A percentile compares a stretch with the other conserved stretches of the same genome.
Evolutionary conservation across 2,329 filamentous ascomycete species (phyloP).

Genomic region (Bretziella fagacearum): DNA sequence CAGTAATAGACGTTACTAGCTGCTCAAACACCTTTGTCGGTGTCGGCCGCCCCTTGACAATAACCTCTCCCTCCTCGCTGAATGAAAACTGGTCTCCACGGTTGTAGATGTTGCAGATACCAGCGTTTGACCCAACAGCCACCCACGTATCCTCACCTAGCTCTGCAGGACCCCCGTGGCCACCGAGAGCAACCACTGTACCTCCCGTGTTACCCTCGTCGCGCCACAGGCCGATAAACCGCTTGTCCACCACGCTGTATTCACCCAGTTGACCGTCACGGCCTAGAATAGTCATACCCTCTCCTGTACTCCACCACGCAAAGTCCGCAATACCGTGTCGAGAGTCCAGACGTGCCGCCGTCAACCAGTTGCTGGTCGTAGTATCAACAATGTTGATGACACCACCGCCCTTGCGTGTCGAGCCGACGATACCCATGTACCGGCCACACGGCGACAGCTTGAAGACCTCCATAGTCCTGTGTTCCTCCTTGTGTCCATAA

Average conservation of each 20-base stretch:
- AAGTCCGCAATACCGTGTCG: constrained; percentile 77
- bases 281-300: constrained; percentile 65
- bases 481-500: constrained; percentile 60
- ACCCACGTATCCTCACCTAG: constrained; percentile 79
- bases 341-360: constrained; percentile 66
- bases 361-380: constrained; percentile 70
- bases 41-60: constrained; percentile 48
- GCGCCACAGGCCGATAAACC: constrained; percentile 66
- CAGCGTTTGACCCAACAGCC: constrained; percentile 67
- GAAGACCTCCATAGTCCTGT: constrained; percentile 82
- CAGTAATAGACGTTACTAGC: constrained; percentile 68
- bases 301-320: constrained; percentile 75
- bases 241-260: constrained; percentile 53
- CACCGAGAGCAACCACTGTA: constrained; percentile 66
- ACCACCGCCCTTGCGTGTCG: constrained; percentile 70
- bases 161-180: constrained; percentile 38
- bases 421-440: constrained; percentile 69
- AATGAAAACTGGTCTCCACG: constrained; percentile 43
- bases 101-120: constrained; percentile 89
- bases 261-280: constrained; percentile 83
- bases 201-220: constrained; percentile 82
- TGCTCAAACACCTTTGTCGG: constrained; percentile 66
- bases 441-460: constrained; percentile 71
- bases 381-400: constrained; percentile 72
- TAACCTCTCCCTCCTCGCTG: constrained; percentile 21